Evolutionary conservation across 768 basidiomycete genomes (phyloP).

Genomic region (Gloeopeniophorella convolvens): DNA sequence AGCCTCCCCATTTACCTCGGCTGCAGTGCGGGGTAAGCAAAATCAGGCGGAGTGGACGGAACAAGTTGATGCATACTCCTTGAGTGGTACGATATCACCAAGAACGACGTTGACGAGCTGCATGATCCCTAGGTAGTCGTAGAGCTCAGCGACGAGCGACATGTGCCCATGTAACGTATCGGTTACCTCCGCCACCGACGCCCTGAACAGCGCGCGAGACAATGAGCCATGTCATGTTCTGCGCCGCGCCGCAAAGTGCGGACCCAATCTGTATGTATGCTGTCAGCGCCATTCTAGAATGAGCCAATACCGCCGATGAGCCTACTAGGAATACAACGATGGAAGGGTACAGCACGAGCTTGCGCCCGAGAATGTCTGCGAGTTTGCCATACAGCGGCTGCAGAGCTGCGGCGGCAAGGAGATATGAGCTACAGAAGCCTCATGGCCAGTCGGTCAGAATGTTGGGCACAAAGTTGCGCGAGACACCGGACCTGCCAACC

Average conservation of each 20-base stretch:
- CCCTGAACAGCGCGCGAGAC: conserved; percentile 37
- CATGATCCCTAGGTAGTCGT: conserved; percentile 23
- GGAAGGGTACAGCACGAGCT: conserved; percentile 31
- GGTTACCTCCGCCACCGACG: conserved; percentile 33
- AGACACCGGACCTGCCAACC: conserved; percentile 53
- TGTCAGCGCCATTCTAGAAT: too few species aligned
- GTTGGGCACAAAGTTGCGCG: background rate
- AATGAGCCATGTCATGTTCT: conserved; percentile 39
- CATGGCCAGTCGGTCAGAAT: background rate
- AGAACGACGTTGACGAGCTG: conserved; percentile 34
- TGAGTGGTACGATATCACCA: conserved; percentile 34
- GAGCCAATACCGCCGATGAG: background rate
- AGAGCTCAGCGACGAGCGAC: background rate
- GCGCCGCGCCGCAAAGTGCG: conserved; percentile 38
- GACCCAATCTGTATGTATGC: conserved; percentile 28
- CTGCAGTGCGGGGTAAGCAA: conserved; percentile 21
- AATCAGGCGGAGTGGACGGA: background rate
- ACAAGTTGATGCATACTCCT: conserved; percentile 25
- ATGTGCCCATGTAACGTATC: background rate
- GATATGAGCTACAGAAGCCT: conserved; percentile 22
- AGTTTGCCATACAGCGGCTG: conserved; percentile 30
- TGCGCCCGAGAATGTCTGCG: conserved; percentile 30
- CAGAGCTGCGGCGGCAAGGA: conserved; percentile 24
- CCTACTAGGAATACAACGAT: conserved; percentile 33
- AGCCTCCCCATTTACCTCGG: conserved; percentile 35